Evolutionary conservation across 1,139 yeast genomes (phyloP), one percentile per base, ranked within the genome.

Genomic region (Hanseniaspora sp.): DNA sequence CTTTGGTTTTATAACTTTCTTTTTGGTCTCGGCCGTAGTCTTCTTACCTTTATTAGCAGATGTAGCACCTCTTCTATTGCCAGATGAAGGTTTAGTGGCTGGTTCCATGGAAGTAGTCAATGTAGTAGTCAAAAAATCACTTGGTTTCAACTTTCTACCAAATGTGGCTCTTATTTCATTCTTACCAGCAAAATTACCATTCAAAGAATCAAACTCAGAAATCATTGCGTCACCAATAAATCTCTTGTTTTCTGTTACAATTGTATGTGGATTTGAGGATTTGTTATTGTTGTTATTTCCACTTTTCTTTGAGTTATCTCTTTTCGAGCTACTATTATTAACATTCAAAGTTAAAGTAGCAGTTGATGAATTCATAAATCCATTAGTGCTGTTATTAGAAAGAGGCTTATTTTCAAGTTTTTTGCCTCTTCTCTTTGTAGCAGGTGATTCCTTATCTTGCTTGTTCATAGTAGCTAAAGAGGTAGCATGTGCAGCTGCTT

Each of bases 401-500:
- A 23, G 4, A 29, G 39, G 12, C 28, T 51, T 30, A n/a, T 46
- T 46, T 42, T 53, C 55, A 15, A 46, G 30, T 15, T 46, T 53
- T 39, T 53, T 53, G 29, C 52, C 52, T 42, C 48, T 48, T 38
- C 45, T 47, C 31, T 46, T 51, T 38, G 46, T 47, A 12, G 52
- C 53, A 42, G 40, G 43, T 33, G 48, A 45, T 39, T 48, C 52
- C 34, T 44, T 53, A 43, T 37, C 52, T 34, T 48, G 56, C 28
- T 48, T 48, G 29, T 53, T 48, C 35, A 51, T 51, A 1, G 54
- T 51, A 5, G 54, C 54, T 15, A 51, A 33, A 12, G 54, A 51
- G 13, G 37, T 51, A 2, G 54, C 54, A 45, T 51, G 54, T 9
- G 54, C 54, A 44, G 54, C 54, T 33, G 54, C 54, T 45, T 51